Evolutionary conservation across 2,329 filamentous ascomycete genomes (phyloP).

Genomic region (Diaporthe eres): DNA sequence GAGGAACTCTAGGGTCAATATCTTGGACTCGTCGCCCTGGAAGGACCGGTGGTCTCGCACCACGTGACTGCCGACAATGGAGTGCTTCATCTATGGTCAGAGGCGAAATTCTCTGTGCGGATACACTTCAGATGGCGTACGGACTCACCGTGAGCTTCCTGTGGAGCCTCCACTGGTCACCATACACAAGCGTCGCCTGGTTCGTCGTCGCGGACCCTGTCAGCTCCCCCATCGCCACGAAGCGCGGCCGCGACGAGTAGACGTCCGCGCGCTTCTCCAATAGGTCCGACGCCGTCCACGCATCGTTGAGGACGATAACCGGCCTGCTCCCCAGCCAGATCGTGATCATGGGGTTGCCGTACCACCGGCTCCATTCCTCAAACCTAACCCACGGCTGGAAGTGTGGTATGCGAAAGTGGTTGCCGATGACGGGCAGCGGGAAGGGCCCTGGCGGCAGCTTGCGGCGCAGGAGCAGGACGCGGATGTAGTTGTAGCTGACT

Average conservation of each 20-base stretch:
- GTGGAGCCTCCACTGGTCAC: conserved; percentile 30
- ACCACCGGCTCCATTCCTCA: conserved; percentile 29
- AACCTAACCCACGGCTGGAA: conserved; percentile 16
- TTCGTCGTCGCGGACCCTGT: conserved; percentile 5
- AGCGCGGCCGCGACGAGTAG: conserved; percentile 19
- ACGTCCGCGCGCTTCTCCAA: conserved; percentile 17
- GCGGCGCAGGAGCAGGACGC: conserved; percentile 29
- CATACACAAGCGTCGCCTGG: conserved; percentile 27
- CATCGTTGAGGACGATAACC: conserved; percentile 16
- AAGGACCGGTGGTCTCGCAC: conserved; percentile 21
- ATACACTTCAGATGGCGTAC: too few relatives aligned
- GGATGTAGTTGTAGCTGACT: conserved; percentile 13
- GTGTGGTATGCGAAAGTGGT: conserved; percentile 2
- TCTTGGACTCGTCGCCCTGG: conserved; percentile 30
- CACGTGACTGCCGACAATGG: conserved; percentile 16
- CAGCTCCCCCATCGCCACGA: conserved; percentile 25
- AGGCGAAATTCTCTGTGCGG: too few relatives aligned
- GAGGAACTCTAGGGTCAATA: conserved; percentile 24
- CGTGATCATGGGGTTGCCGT: conserved; percentile 33
- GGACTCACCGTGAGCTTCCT: conserved; percentile 24
- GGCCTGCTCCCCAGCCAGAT: conserved; percentile 29
- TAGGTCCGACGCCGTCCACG: conserved; percentile 32
- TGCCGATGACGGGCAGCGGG: conserved; percentile 31
- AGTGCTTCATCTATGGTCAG: not conserved
- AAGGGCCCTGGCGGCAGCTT: conserved; percentile 30